Evolutionary conservation across 2,329 filamentous ascomycete genomes (phyloP), one percentile per base, ranked within the genome.

Genomic region (Geosmithia putterillii): DNA sequence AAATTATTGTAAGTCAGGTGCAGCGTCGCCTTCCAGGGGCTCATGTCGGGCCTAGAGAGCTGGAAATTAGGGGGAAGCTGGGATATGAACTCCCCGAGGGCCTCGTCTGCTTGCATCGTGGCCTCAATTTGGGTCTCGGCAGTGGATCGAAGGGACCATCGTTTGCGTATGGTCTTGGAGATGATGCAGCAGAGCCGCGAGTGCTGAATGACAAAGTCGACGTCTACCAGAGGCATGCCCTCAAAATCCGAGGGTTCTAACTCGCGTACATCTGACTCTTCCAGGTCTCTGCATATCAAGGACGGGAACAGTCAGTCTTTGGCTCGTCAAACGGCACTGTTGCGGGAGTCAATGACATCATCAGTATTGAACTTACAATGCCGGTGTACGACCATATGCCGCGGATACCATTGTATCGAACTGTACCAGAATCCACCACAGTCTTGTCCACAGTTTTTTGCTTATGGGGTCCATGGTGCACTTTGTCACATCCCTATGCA

Each of bases 141-240:
- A 2, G 48, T 48, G 7, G 47, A 44, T 8, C 44, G 45, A 9
- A 51, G 41, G 2, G 50, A 20, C 35, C 39, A 43, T 4, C 42
- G 36, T 22, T 23, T 39, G 9, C 41, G 38, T 53, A 59, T 57
- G 2, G 54, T 52, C 57, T 60, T 47, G 52, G 61, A 70, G 37
- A 73, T 66, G 51, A 74, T 68, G 18, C 68, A 61, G 46, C 70
- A 74, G 1, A 74, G 59, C 34, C 64, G 64, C 3, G 68, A 65
- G 41, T 70, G 69, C 25, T 72, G 62, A 20, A 71, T 68, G 17
- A 65, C 63, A 18, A 71, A 69, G 14, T 60, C 57, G 8, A 57
- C 45, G 3, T 67, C 65, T 45, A 65, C 67, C 12, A 64, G 35
- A 4, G 50, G 48, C 3, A 59, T 50, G 4, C 53, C 67, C 47